Percentiles rank a stretch among this genome's conserved stretches.
Evolutionary conservation across 208 protist species (phyloP).

Genomic region (Wallacemonas sp.): DNA sequence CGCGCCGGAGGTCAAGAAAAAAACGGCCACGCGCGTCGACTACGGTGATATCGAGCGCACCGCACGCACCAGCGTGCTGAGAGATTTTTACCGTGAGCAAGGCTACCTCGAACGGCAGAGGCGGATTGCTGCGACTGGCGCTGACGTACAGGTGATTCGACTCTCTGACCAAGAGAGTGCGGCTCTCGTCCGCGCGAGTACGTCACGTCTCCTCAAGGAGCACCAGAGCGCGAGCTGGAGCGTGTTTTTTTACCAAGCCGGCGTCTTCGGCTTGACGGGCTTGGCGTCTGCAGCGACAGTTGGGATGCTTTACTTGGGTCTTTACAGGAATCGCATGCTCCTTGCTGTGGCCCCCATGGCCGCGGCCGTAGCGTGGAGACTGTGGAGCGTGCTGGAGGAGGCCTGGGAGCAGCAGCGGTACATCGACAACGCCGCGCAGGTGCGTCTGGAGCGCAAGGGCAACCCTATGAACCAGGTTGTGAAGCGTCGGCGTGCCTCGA

Average conservation of each 20-base stretch:
- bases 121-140: conserved; percentile 24
- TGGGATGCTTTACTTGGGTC: conserved; percentile 59
- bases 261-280: conserved; percentile 67
- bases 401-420: conserved; percentile 81
- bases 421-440: conserved; percentile 68
- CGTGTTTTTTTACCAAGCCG: conserved; percentile 67
- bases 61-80: conserved; percentile 47
- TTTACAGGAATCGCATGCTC: conserved; percentile 72
- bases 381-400: conserved; percentile 73
- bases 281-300: conserved; percentile 57
- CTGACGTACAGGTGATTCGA: conserved; percentile 57
- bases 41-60: conserved; percentile 60
- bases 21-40: conserved; percentile 30
- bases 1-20: conserved; percentile 52
- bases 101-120: conserved; percentile 29
- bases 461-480: conserved; percentile 80
- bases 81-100: conserved; percentile 61
- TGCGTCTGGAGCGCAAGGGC: conserved; percentile 65
- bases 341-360: conserved; percentile 63
- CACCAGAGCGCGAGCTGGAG: conserved; percentile 68
- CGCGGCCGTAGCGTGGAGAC: conserved; percentile 60
- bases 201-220: conserved; percentile 74
- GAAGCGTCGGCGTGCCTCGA: conserved; percentile 39
- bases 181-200: conserved; percentile 38
- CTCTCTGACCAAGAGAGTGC: conserved; percentile 10